Evolutionary conservation across 1,284 basidiomycete genomes (phyloP).

Genomic region (Inonotus obliquus): DNA sequence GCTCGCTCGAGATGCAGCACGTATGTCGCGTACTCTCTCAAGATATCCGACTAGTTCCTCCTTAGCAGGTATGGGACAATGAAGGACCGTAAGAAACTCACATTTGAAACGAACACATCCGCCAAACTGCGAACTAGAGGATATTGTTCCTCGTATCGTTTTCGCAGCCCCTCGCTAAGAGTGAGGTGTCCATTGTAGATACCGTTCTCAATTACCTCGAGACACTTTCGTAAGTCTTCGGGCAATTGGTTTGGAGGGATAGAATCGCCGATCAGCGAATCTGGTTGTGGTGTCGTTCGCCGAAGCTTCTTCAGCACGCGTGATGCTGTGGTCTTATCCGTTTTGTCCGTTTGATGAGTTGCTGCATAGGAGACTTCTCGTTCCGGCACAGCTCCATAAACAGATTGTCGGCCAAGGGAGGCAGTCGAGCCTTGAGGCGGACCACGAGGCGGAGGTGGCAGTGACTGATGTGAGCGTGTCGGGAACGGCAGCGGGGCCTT

Average conservation of each 20-base stretch:
- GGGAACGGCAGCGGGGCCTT: conserved; percentile 62
- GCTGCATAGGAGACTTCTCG: conserved; percentile 17
- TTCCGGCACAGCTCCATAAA: conserved; percentile 40
- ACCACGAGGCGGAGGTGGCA: conserved; percentile 62
- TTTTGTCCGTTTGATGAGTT: conserved; percentile 33
- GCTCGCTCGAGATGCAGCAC: conserved; percentile 89
- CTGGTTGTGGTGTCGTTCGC: conserved; percentile 51
- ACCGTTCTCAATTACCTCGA: conserved; percentile 79
- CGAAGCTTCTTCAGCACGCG: conserved; percentile 64
- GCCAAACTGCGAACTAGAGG: conserved; percentile 88
- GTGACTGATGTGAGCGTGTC: conserved; percentile 72
- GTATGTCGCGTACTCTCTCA: conserved; percentile 88
- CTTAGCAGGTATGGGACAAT: conserved; percentile 16
- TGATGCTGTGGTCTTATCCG: conserved; percentile 35
- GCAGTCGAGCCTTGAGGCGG: conserved; percentile 58
- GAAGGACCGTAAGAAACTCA: conserved; percentile 39
- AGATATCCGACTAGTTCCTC: conserved; percentile 73
- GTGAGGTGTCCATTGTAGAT: conserved; percentile 85
- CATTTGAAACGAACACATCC: conserved; percentile 90
- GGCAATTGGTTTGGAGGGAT: conserved; percentile 75
- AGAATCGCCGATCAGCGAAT: conserved; percentile 44
- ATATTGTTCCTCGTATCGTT: conserved; percentile 89
- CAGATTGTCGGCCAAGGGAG: conserved; percentile 61
- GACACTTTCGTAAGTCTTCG: conserved; percentile 78
- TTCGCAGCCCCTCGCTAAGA: conserved; percentile 76